phyloP scores from a whole-genome alignment of 257 asterid genomes.

The Ocimum tenuiflorum region DNA sequence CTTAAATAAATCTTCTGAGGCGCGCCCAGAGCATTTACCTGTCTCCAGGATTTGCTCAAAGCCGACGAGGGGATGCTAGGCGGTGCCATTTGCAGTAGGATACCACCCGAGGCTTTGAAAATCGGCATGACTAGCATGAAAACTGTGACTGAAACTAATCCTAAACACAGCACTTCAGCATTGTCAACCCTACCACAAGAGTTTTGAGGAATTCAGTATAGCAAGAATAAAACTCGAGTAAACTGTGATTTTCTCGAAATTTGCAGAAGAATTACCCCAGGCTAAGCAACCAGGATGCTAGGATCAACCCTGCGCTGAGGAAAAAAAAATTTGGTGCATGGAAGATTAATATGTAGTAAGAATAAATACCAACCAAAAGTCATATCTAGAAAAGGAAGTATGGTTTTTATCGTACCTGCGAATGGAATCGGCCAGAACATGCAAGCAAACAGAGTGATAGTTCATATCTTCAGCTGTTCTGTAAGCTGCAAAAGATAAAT shows the following conservation, averaged over 20 bases:
- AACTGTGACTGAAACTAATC: conserved; percentile 76
- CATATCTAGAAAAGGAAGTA: not conserved
- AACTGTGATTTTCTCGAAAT: not conserved
- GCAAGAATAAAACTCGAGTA: conserved; percentile 3
- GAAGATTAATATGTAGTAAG: conserved; percentile 25
- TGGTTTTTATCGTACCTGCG: conserved; percentile 54
- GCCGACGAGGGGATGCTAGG: conserved; percentile 61
- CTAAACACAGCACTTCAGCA: conserved; percentile 93
- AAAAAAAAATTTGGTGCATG: conserved; percentile 24
- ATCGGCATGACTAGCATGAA: conserved; percentile 94
- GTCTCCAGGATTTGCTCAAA: conserved; percentile 95
- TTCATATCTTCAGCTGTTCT: conserved; percentile 97
- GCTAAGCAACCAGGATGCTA: conserved; percentile 91
- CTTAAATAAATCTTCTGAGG: no score
- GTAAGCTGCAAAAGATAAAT: conserved; percentile 51
- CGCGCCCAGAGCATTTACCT: no score
- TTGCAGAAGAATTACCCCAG: conserved; percentile 57
- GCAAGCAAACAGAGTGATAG: conserved; percentile 86
- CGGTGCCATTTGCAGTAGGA: conserved; percentile 82
- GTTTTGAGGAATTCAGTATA: conserved; percentile 1
- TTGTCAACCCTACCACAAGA: conserved; percentile 57
- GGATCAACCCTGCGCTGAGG: conserved; percentile 92
- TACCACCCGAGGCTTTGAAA: conserved; percentile 71
- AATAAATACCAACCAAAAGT: not conserved
- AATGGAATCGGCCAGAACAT: conserved; percentile 92